Evolutionary conservation across 106 monocot genomes (phyloP).

Genomic region (Allium cepa): DNA sequence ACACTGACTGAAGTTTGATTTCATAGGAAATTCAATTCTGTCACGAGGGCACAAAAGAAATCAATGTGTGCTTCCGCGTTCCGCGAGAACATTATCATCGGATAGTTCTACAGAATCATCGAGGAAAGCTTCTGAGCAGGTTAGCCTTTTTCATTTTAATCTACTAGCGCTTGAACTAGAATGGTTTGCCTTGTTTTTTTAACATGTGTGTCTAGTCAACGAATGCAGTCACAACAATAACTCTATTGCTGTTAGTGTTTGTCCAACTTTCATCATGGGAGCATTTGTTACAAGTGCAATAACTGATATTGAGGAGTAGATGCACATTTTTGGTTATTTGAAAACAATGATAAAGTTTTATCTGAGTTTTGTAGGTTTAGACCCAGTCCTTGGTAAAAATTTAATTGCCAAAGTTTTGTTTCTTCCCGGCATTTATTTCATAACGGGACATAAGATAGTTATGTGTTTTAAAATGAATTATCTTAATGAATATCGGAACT

Average conservation of each 20-base stretch:
- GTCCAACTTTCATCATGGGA: not conserved
- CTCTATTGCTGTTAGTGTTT: not conserved
- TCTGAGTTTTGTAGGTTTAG: no score
- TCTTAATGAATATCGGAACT: no score
- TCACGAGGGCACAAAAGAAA: constrained; percentile 8
- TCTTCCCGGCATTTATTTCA: no score
- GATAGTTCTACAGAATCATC: constrained; percentile 36
- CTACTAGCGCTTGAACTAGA: not conserved
- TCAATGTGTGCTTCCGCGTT: constrained; percentile 12
- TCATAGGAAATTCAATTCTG: constrained; percentile 14
- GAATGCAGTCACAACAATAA: not conserved
- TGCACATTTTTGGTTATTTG: no score
- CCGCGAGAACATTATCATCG: constrained; percentile 30
- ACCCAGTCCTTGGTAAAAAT: no score
- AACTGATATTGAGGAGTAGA: not conserved
- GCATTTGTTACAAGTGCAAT: not conserved
- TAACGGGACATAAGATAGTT: no score
- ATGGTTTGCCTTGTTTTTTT: not conserved
- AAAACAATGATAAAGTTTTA: no score
- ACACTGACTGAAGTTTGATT: not conserved
- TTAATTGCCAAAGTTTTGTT: no score
- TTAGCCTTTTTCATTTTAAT: constrained; percentile 2
- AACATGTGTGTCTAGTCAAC: not conserved
- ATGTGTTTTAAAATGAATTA: no score
- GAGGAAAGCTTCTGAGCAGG: constrained; percentile 33